Evolutionary conservation across 805 yeast genomes (phyloP).

Genomic region (Metschnikowia chrysomelidarum): DNA sequence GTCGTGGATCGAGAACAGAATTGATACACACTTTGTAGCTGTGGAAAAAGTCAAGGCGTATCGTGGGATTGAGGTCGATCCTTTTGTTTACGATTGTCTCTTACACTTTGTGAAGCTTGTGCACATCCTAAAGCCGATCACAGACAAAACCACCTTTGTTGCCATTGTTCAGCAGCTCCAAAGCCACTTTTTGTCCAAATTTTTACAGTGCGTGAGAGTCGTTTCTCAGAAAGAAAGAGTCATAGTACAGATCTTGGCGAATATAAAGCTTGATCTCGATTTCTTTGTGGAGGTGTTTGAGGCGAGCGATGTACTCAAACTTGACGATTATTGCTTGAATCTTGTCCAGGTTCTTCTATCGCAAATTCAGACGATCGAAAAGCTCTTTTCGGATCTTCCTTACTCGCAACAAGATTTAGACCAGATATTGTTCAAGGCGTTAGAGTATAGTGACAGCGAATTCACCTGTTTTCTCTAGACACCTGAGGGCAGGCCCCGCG

Average conservation of each 20-base stretch:
- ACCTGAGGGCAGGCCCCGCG: no score
- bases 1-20: constrained; percentile 28
- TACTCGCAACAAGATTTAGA: constrained; percentile 31
- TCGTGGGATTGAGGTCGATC: constrained; percentile 33
- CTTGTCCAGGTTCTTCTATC: constrained; percentile 32
- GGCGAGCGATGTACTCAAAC: constrained; percentile 29
- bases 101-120: constrained; percentile 42
- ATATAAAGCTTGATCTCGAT: constrained; percentile 36
- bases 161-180: constrained; percentile 39
- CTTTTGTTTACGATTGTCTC: constrained; percentile 38
- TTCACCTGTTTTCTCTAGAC: constrained; percentile 34
- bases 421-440: constrained; percentile 24
- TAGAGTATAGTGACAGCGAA: constrained; percentile 30
- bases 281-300: constrained; percentile 42
- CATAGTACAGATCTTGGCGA: constrained; percentile 21
- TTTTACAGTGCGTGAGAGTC: constrained; percentile 31
- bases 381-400: constrained; percentile 21
- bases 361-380: constrained; percentile 26
- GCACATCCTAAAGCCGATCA: constrained; percentile 40
- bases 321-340: constrained; percentile 35
- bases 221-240: constrained; percentile 19
- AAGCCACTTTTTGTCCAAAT: constrained; percentile 31
- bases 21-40: constrained; percentile 25
- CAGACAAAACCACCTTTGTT: constrained; percentile 34
- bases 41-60: constrained; percentile 31